phyloP scores from a whole-genome alignment of 164 flowering plant species.

The Nelumbo lutea region DNA sequence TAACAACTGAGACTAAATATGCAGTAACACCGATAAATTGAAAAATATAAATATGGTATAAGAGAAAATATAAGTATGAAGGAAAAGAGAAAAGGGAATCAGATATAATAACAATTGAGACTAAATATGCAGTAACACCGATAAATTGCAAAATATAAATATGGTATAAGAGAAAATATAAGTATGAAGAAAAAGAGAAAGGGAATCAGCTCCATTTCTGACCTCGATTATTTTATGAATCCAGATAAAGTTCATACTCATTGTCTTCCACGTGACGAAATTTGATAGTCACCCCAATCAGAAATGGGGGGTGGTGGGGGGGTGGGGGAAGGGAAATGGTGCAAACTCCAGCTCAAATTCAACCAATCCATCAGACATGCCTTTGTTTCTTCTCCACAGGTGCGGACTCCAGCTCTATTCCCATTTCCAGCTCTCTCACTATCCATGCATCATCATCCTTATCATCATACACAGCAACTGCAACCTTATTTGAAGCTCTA shows the following conservation, averaged over 20 bases:
- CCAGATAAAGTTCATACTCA: neutral
- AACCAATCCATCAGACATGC: conserved; percentile 2
- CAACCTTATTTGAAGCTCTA: conserved; percentile 12
- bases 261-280: too few species aligned
- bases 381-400: conserved; percentile 24
- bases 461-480: conserved; percentile 9
- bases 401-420: conserved; percentile 28
- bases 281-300: too few species aligned
- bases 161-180: neutral
- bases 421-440: conserved; percentile 47
- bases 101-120: too few species aligned
- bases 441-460: conserved; percentile 37
- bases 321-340: too few species aligned
- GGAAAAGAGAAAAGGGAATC: neutral
- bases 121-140: neutral
- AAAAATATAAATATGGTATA: neutral
- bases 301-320: too few species aligned
- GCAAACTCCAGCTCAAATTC: neutral
- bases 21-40: too few species aligned
- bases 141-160: neutral
- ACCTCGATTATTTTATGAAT: neutral
- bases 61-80: neutral
- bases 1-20: neutral
- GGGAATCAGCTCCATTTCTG: neutral
- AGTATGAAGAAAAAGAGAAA: neutral